These are phyloP conservation scores for Radiomyces spectabilis DNA, from an alignment of 192 early-diverging fungal genomes.

Conservation along the genomic window DNA sequence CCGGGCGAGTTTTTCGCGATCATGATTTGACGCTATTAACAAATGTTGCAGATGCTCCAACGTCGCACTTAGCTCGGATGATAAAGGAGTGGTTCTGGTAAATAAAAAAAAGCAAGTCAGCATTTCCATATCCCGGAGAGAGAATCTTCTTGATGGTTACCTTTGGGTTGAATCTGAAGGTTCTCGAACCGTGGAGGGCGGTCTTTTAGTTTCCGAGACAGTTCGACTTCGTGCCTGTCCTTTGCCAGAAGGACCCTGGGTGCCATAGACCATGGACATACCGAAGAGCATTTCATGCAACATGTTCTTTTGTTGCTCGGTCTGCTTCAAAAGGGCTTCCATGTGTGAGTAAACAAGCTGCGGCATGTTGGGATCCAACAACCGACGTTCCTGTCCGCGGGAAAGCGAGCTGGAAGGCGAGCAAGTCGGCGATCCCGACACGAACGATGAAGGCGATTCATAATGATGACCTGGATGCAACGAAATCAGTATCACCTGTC, in stretches of 20 bases:
- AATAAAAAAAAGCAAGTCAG: neutral
- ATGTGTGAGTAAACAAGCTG: constrained; percentile 31
- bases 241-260: neutral
- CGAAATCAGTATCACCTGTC: neutral
- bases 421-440: constrained; percentile 30
- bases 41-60: constrained; percentile 5
- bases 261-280: neutral
- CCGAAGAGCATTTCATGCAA: constrained; percentile 22
- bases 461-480: constrained; percentile 8
- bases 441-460: constrained; percentile 29
- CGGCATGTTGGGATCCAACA: constrained; percentile 2
- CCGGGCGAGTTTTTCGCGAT: neutral
- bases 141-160: neutral
- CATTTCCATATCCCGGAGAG: neutral
- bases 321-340: constrained; percentile 37
- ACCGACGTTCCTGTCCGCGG: neutral
- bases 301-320: constrained; percentile 33
- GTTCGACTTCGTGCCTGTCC: neutral
- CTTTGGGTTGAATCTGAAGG: neutral
- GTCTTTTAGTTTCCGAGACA: neutral
- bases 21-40: neutral
- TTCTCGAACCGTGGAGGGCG: neutral
- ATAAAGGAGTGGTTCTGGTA: neutral
- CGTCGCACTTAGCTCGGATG: neutral
- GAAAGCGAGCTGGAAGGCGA: constrained; percentile 1